phyloP scores from a whole-genome alignment of 495 filamentous ascomycete species.

The Jackrogersella multiformis region DNA sequence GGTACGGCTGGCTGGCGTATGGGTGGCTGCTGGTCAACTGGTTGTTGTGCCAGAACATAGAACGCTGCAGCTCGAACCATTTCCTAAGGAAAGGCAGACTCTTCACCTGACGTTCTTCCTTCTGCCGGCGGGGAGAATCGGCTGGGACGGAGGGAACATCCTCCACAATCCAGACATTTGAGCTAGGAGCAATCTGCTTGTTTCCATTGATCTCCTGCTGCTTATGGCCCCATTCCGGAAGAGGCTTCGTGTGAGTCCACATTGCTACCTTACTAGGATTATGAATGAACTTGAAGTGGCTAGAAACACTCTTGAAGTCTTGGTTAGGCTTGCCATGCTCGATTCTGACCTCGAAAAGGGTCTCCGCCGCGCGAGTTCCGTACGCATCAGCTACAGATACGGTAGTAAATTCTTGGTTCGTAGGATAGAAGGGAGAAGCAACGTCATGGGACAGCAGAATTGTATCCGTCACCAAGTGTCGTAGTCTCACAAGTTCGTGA shows the following conservation, averaged over 20 bases:
- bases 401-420: conserved; percentile 98
- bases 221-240: conserved; percentile 96
- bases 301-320: conserved; percentile 86
- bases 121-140: conserved; percentile 73
- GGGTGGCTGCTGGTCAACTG: conserved; percentile 96
- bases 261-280: conserved; percentile 93
- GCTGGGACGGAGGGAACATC: conserved; percentile 81
- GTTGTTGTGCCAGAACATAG: conserved; percentile 99
- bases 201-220: conserved; percentile 99
- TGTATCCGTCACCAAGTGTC: conserved; percentile 87
- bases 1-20: conserved; percentile 92
- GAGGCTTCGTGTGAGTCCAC: conserved; percentile 95
- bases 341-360: conserved; percentile 90
- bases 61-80: conserved; percentile 94
- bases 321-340: conserved; percentile 85
- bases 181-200: conserved; percentile 89
- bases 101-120: conserved; percentile 79
- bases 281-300: conserved; percentile 95
- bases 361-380: conserved; percentile 85
- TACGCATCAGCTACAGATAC: conserved; percentile 75
- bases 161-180: conserved; percentile 94
- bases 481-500: conserved; percentile 86
- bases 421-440: conserved; percentile 95
- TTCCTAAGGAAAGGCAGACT: conserved; percentile 87
- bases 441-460: conserved; percentile 95